Conservation (phyloP, 2,329 filamentous ascomycete species). For the Fusarium tjaetaba region DNA sequence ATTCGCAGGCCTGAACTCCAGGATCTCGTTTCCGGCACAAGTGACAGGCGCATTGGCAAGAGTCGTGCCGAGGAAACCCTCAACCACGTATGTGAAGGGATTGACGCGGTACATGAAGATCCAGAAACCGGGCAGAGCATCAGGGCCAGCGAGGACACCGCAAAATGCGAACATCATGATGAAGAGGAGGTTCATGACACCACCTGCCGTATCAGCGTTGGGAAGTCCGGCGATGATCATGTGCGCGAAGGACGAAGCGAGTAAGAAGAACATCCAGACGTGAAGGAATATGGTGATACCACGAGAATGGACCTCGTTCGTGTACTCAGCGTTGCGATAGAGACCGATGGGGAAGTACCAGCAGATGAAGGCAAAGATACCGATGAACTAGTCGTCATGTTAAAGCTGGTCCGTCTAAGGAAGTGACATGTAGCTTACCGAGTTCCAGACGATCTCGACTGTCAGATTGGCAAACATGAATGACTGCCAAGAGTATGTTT, state of each 20-base stretch:
- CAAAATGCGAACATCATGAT: slow-evolving; percentile 69
- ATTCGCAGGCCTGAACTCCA: slow-evolving; percentile 1
- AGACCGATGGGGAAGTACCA: slow-evolving; percentile 77
- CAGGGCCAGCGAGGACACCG: slow-evolving; percentile 70
- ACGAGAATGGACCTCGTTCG: slow-evolving; percentile 57
- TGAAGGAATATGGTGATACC: slow-evolving; percentile 72
- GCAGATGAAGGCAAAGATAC: slow-evolving; percentile 67
- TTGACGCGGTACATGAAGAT: slow-evolving; percentile 79
- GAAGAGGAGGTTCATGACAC: slow-evolving; percentile 71
- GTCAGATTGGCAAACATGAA: slow-evolving; percentile 70
- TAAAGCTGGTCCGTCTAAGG: fast-evolving
- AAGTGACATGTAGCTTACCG: slow-evolving; percentile 58
- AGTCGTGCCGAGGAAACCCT: slow-evolving; percentile 70
- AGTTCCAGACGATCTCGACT: slow-evolving; percentile 75
- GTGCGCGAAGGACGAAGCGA: slow-evolving; percentile 71
- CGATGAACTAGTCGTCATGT: slow-evolving; percentile 31
- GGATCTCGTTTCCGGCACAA: neutral
- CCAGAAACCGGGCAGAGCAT: slow-evolving; percentile 75
- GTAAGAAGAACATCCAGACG: slow-evolving; percentile 70
- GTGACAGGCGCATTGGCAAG: slow-evolving; percentile 63
- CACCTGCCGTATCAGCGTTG: slow-evolving; percentile 70
- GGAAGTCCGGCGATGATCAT: slow-evolving; percentile 73
- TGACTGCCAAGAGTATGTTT: slow-evolving; percentile 73
- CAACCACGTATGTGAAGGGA: slow-evolving; percentile 78
- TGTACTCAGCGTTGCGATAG: slow-evolving; percentile 65